These are phyloP conservation scores for Plantago coronopus DNA, from an alignment of 305 asterid species.

Conservation along the genomic window DNA sequence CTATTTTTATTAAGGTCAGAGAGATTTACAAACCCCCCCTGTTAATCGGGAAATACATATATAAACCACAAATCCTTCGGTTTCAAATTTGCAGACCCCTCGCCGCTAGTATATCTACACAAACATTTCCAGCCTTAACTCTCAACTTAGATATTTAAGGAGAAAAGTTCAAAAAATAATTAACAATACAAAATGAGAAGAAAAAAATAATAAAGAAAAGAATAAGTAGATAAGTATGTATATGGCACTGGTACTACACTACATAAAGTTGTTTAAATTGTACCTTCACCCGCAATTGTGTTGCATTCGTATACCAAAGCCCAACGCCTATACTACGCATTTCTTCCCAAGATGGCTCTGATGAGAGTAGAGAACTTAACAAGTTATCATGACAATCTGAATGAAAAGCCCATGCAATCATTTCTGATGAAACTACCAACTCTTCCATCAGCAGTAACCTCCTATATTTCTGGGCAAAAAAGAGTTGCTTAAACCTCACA, in stretches of 20 bases:
- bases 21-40: no score
- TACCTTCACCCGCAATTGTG: conserved; percentile 84
- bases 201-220: neutral
- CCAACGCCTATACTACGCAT: conserved; percentile 90
- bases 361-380: conserved; percentile 71
- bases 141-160: no score
- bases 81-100: no score
- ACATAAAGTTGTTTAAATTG: conserved; percentile 24
- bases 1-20: neutral
- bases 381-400: conserved; percentile 91
- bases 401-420: conserved; percentile 93
- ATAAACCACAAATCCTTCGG: no score
- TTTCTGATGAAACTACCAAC: conserved; percentile 56
- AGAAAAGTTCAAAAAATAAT: no score
- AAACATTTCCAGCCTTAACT: no score
- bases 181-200: no score
- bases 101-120: no score
- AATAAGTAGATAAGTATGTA: no score
- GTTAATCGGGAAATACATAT: no score
- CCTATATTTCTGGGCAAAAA: conserved; percentile 58
- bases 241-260: neutral
- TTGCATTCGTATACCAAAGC: conserved; percentile 76
- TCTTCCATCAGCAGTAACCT: conserved; percentile 59
- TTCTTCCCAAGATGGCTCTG: conserved; percentile 91
- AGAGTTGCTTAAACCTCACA: conserved; percentile 62